Evolutionary conservation across 1,139 yeast species (phyloP).

Genomic region (Candida labiduridarum): DNA sequence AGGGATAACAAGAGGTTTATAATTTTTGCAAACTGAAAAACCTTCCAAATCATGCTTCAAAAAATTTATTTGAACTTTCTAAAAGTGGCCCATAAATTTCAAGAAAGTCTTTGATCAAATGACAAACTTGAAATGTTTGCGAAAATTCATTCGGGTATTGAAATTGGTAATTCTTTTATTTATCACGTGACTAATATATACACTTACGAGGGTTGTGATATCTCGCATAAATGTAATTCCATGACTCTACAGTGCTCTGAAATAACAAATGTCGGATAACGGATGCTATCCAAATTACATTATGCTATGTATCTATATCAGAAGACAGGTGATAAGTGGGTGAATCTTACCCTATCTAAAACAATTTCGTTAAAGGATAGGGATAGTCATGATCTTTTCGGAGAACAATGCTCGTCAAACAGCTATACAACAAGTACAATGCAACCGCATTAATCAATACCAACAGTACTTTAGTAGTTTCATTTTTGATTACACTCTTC

Average conservation of each 20-base stretch:
- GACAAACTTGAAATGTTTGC: background rate
- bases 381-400: constrained; percentile 48
- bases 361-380: constrained; percentile 34
- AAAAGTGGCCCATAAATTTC: background rate
- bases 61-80: background rate
- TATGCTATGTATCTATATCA: background rate
- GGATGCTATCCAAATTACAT: background rate
- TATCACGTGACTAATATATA: background rate
- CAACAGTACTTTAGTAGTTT: constrained; percentile 19
- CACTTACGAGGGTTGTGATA: background rate
- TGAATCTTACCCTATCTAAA: constrained; percentile 19
- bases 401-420: constrained; percentile 41
- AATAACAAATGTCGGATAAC: no score
- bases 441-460: constrained; percentile 22
- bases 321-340: background rate
- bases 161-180: background rate
- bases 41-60: background rate
- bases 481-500: constrained; percentile 22
- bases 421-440: constrained; percentile 36
- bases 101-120: background rate
- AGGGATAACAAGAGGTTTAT: background rate
- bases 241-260: background rate
- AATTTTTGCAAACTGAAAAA: background rate
- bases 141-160: background rate
- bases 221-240: no score